Evolutionary conservation across 2,329 filamentous ascomycete species (phyloP).

Genomic region (Fusarium sterilihyphosum): DNA sequence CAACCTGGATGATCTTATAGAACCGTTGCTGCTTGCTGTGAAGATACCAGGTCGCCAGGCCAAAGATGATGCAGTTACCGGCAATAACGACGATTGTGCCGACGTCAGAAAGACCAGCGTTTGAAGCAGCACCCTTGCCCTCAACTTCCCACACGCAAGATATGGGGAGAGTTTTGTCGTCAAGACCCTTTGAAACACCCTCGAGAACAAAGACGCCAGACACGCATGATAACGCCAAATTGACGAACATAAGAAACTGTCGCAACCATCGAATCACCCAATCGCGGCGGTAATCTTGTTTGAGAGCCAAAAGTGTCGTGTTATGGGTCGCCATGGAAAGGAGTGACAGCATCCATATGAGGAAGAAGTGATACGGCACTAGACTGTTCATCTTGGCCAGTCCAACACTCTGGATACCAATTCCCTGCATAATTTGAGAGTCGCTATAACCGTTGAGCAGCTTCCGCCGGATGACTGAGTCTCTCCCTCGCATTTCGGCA

Average conservation of each 20-base stretch:
- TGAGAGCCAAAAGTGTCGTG: slow-evolving; percentile 70
- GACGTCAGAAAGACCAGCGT: slow-evolving; percentile 60
- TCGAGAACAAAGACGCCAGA: slow-evolving; percentile 67
- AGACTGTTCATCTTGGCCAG: slow-evolving; percentile 68
- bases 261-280: slow-evolving; percentile 74
- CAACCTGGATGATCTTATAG: slow-evolving; percentile 61
- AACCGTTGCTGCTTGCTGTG: slow-evolving; percentile 65
- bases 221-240: slow-evolving; percentile 66
- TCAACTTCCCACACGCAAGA: slow-evolving; percentile 67
- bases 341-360: slow-evolving; percentile 74
- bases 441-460: slow-evolving; percentile 73
- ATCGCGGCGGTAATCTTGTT: slow-evolving; percentile 72
- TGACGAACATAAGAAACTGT: slow-evolving; percentile 73
- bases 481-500: slow-evolving; percentile 59
- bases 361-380: slow-evolving; percentile 75
- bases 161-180: slow-evolving; percentile 65
- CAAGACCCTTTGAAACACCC: slow-evolving; percentile 62
- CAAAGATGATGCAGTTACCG: slow-evolving; percentile 67
- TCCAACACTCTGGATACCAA: slow-evolving; percentile 73
- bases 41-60: slow-evolving; percentile 70
- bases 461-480: slow-evolving; percentile 67
- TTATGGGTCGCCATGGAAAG: slow-evolving; percentile 74
- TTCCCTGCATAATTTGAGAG: slow-evolving; percentile 75
- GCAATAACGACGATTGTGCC: slow-evolving; percentile 71
- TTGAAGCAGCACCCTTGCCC: slow-evolving; percentile 49